phyloP scores from a whole-genome alignment of 2,329 filamentous ascomycete species.

The Akanthomyces lecanii region DNA sequence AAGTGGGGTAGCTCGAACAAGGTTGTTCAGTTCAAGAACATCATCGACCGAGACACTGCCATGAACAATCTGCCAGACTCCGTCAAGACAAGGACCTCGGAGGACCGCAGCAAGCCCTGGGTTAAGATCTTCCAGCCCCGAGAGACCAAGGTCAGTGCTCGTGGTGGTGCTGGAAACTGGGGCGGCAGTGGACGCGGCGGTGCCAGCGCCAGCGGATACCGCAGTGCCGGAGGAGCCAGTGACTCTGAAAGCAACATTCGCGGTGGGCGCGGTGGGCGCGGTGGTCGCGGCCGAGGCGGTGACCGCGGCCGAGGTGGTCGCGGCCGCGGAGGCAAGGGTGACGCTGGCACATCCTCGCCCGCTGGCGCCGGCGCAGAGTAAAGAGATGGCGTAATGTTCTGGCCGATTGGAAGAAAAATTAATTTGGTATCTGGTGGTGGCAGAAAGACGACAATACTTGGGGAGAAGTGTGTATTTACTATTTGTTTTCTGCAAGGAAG shows the following conservation, averaged over 20 bases:
- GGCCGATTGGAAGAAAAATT: neutral
- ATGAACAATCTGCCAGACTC: conserved; percentile 71
- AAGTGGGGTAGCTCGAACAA: conserved; percentile 77
- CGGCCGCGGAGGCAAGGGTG: conserved; percentile 55
- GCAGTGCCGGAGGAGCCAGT: conserved; percentile 75
- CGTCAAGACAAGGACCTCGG: conserved; percentile 66
- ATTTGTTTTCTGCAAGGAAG: conserved; percentile 2
- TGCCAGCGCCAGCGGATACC: conserved; percentile 66
- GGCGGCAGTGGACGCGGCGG: conserved; percentile 63
- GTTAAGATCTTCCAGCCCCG: conserved; percentile 79
- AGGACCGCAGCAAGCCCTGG: conserved; percentile 72
- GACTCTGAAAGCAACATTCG: conserved; percentile 58
- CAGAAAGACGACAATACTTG: neutral
- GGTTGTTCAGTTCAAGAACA: conserved; percentile 78
- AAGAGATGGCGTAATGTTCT: conserved; percentile 12
- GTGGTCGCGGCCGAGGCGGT: conserved; percentile 53
- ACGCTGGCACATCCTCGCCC: conserved; percentile 51
- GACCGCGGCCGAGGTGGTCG: conserved; percentile 55
- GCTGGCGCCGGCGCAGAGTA: conserved; percentile 43
- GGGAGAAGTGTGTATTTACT: neutral
- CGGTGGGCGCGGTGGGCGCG: conserved; percentile 52
- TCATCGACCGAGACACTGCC: conserved; percentile 76
- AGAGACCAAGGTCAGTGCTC: conserved; percentile 52
- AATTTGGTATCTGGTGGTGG: conserved; percentile 7
- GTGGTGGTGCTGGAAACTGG: conserved; percentile 65